Base-by-base conservation (phyloP, 2,329 filamentous ascomycete genomes). In the Trichoderma sp. region DNA sequence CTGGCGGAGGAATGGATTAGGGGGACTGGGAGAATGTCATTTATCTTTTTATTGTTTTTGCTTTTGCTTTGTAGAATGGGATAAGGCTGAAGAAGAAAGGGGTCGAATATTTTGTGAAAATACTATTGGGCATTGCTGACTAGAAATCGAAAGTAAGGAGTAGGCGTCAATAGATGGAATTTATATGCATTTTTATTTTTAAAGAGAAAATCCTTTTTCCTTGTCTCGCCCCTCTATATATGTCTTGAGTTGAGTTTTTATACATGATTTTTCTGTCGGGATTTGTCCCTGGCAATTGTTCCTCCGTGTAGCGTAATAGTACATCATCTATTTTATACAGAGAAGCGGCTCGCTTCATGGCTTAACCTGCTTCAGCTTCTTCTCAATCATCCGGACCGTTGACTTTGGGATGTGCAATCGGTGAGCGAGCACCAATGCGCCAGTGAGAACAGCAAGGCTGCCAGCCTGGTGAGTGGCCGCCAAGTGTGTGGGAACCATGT, bases 381-480 rank as follows among this genome's bases (percentile, higher is more conserved):
- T 87, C 83, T 91, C 85, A 33, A 95, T 84, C 76, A 94, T 81
- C 72, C 87, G 88, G 67, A 93, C 84, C 1, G 91, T 91, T 35
- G 91, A 86, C 78, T 88, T 91, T 1, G 95, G 94, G 71, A 95
- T 88, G 85, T 93, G 94, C 74, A 97, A 85, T 56, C 95, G 89
- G 80, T 93, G 95, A 12, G 94, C 94, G 50, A 98, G 86, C 1
- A 98, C 89, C 27, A 98, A 86, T 0, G 93, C 93, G 62, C 94
- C 95, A 0, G 94, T 97, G 76, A 99, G 85, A 24, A 99, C 87
- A 2, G 94, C 94, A 79, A 99, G 85, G 76, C 93, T 94, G 53
- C 97, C 96, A 2, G 97, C 97, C 85, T 99, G 97, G 84, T 99
- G 97, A 8, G 94, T 92, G 3, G 96, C 95, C 0, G 96, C 97